Base-by-base conservation (phyloP, 2,329 filamentous ascomycete genomes). In the Beauveria sp. region DNA sequence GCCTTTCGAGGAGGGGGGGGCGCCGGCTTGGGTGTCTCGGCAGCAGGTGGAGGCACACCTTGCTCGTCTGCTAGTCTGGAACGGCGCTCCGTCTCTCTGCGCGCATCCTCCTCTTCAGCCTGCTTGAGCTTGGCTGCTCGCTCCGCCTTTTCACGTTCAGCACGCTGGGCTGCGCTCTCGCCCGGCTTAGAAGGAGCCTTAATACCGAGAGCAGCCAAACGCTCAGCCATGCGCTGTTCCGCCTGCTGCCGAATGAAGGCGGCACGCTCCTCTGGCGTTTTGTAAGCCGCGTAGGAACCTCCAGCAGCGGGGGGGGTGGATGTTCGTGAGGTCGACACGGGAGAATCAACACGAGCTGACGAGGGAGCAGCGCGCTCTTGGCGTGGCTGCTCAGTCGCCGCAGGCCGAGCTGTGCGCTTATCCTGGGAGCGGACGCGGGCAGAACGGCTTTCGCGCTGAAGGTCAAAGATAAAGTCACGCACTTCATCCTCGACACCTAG, bases 191-290 rank as follows among this genome's bases (percentile, higher is more conserved):
- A 80, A 6, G 90, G 88, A 34, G 91, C 86, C 73, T 91, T 96
- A 71, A 99, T 89, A 42, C 95, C 95, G 64, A 98, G 84, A 52
- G 93, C 93, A 63, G 95, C 95, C 69, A 99, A 84, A 63, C 95
- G 88, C 74, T 98, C 95, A 42, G 95, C 93, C 89, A 99, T 98
- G 63, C 93, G 90, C 71, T 93, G 91, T 73, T 98, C 93, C 9
- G 95, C 96, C 73, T 97, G 93, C 73, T 97, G 93, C 73, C 96
- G 96, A 71, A 98, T 97, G 70, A 96, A 96, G 5, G 93, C 92
- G 42, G 96, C 92, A 60, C 95, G 86, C 70, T 99, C 93, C 74
- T 98, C 93, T 0, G 93, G 89, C 0, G 93, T 96, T 75, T 90
- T 91, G 73, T 95, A 96, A 5, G 91, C 84, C 2, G 90, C 83